Evolutionary conservation across 208 protist genomes (phyloP), one percentile per base, ranked within the genome.

Genomic region (Acanthamoeba lenticulata): DNA sequence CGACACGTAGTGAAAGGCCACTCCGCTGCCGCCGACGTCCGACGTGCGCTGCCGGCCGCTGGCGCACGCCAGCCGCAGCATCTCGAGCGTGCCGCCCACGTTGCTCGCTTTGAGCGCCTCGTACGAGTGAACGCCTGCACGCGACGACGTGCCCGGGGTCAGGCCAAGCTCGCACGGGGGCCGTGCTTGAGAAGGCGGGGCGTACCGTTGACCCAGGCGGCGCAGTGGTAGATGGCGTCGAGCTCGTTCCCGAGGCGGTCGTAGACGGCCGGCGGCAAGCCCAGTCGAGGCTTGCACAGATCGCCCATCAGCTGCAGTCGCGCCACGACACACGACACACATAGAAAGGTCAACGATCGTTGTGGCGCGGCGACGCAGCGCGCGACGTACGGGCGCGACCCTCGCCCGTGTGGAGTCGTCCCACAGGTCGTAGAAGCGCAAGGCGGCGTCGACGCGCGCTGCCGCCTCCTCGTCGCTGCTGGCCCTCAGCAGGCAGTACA

Each of bases 41-140:
- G 45, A 49, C 52, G 52, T 24, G 4, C 52, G 52, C 52, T 60
- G 52, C 52, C 17, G 52, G 57, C 52, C 83, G n/a, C n/a, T n/a
- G 36, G 83, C 34, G 21, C 83, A 90, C 0, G 83, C 83, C 44
- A 60, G 34, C 44, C 83, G 83, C 29, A 90, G 24, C 4, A 90
- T 1, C 36, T 90, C 83, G 7, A 60, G 15, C 49, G 83, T 90
- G 34, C 83, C 83, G 34, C 36, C 44, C 9, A 90, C 83, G 52
- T 90, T 90, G 83, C 52, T 69, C 34, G 83, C 2, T n/a, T 90
- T 90, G 34, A 90, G 55, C 24, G 52, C 55, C 32, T 90, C 15
- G 83, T 90, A 90, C 1, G 83, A 90, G 83, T 69, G 83, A 2
- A 90, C 52, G n/a, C 74, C 74, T 85, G 32, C 34, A 49, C 45